Base-by-base conservation (phyloP, 148 eudicot genomes). In the Vaccinium macrocarpon region DNA sequence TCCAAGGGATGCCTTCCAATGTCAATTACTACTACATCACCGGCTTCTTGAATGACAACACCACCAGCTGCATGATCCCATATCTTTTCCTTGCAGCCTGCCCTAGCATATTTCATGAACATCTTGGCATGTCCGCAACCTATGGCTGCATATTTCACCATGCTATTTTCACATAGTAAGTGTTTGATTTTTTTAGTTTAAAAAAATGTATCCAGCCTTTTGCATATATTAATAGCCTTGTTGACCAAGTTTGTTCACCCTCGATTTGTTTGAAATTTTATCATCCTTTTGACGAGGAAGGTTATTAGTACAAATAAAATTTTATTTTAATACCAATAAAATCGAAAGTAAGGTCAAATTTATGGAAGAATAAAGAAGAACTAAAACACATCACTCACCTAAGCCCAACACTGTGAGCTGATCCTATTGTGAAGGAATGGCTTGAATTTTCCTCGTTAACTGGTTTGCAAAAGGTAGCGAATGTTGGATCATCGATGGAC, bases 21-120 rank as follows among this genome's bases (percentile, higher is more conserved):
- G 76, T 90, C 91, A 66, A 90, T 88, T 15, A 90, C 91, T 15
- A 90, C 91, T 48, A 90, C 87, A 35, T 90, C 91, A 19, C 91
- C 91, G 3, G 91, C 91, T 82, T 90, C 91, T 85, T 90, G 68
- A 77, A 90, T 85, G 76, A 90, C 88, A 18, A 90, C 84, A 52
- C 83, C 91, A 78, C 90, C 91, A 15, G 91, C 90, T 19, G 91
- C 91, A 82, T 90, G 91, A 79, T 90, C 91, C 91, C 91, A 90
- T 86, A 90, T 90, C 81, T 88, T 90, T 66, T 90, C 90, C 86
- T 88, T 90, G 77, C 88, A 90, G n/a, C 91, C 91, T 52, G 91
- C 85, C 71, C 89, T 82, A 3, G 90, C 89, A 79, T 88, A 90
- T 81, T 90, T 90, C 91, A 90, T 88, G 88, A 88, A 90, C 59